Base-by-base conservation (phyloP, 352 stramenopile genomes). In the Pythium volutum region DNA sequence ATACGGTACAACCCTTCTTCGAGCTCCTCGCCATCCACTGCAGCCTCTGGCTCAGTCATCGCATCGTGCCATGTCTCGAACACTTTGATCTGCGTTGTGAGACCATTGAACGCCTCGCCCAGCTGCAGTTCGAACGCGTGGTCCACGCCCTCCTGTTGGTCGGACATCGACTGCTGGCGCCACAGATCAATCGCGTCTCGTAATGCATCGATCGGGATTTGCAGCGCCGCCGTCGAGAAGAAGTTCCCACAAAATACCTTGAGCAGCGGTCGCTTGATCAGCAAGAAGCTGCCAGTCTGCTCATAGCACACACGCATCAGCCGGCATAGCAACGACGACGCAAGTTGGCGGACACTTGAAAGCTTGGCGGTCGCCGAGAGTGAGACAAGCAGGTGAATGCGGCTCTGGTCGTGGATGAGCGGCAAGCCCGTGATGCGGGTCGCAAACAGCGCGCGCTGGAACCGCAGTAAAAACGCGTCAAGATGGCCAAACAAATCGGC, bases 281-380 rank as follows among this genome's bases (percentile, higher is more conserved):
- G 62, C 34, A 73, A 48, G 55, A 89, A 89, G 48, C 76, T 88
- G 1, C 81, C 84, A 0, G 74, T 87, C 59, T 91, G 81, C 7
- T 77, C 69, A 46, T 84, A 91, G 58, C 77, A 84, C 14, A 80
- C 69, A 1, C 52, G 55, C 4, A 80, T 42, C n/a, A 93, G 66
- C 6, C 70, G 59, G 20, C 66, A 79, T 8, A 93, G 43, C n/a
- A 93, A 53, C 16, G 59, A 68, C 0, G 77, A 66, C 4, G 79
- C 77, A 11, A 77, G 62, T 8, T 67, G 69, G 16, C 69, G 66
- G 1, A 87, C 70, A 6, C 52, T 41, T 16, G 43, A 29, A 1
- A 67, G 50, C 22, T 74, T 80, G 0, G 73, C 68, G 4, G 67
- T 76, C 7, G 78, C 64, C 31, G 79, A 76, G n/a, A 91, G 74